Evolutionary conservation across 176 grass and related monocot genomes (phyloP), one percentile per base, ranked within the genome.

Genomic region (Oryza glumipatula): DNA sequence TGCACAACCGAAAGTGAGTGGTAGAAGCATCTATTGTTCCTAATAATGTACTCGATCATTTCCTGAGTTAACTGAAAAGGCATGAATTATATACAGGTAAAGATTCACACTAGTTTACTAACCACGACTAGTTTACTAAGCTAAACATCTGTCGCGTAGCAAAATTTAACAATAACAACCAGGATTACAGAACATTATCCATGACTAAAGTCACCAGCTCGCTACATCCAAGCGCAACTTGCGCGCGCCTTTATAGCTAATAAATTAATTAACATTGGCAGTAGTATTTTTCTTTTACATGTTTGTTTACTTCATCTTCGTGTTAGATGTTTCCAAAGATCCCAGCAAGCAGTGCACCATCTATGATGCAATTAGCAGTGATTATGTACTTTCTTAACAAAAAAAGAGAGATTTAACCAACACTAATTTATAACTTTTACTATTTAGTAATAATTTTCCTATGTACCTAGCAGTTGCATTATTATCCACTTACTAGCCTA

Each of bases 321-420:
- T 72, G 52, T 26, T 19, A 83, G 58, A 78, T 86, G 68, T 83
- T 90, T 61, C 60, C 30, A 86, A 90, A 86, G 68, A 83, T 68
- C 46, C 83, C 47, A 86, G 68, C 88, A 82, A 3, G 38, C 73
- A 58, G 66, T 82, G 35, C 67, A 70, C 33, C 65, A 67, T 86
- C 36, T 86, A 36, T 32, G 83, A 72, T 67, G 73, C 49, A 23
- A 58, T 41, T 26, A 87, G 41, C 21, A 70, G 76, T 80, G 69
- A 36, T 75, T 56, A 68, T 60, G 16, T 17, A 60, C 51, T 76
- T 66, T n/a, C 7, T 58, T 58, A 56, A 23, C 24, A 79, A 63
- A 9, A 3, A 11, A 82, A 45, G 63, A 2, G 32, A 32, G 30
- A 32, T 32, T 7, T 46, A 86, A 23, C 12, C 5, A 39, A 45